phyloP scores from a whole-genome alignment of 2,329 filamentous ascomycete species.

The Aureobasidium sp. region DNA sequence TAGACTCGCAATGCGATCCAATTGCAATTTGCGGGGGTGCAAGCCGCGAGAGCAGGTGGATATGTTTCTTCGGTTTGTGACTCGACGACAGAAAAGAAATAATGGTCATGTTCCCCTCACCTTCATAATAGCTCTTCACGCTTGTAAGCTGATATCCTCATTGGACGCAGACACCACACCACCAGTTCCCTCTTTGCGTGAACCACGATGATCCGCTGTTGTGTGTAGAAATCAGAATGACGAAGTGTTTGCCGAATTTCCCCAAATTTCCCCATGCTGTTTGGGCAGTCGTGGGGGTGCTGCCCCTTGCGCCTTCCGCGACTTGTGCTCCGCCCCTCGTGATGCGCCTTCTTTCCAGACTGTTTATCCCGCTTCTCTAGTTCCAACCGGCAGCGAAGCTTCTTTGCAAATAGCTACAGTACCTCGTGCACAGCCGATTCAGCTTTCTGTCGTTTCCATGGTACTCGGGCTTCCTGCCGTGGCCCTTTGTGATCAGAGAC shows the following conservation, averaged over 20 bases:
- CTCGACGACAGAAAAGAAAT: background rate
- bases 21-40: constrained; percentile 7
- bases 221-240: background rate
- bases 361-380: background rate
- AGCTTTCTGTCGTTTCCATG: background rate
- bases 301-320: constrained; percentile 6
- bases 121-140: background rate
- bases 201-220: background rate
- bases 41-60: background rate
- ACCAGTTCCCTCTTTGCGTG: background rate
- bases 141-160: background rate
- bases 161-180: background rate
- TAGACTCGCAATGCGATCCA: background rate
- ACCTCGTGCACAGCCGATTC: background rate
- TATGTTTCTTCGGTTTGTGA: background rate
- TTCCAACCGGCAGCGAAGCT: background rate
- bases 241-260: background rate
- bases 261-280: constrained; percentile 3
- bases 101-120: background rate
- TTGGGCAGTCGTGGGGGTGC: background rate
- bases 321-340: background rate
- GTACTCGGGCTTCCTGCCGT: background rate
- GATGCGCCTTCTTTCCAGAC: background rate
- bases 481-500: background rate
- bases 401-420: background rate